Conservation (phyloP, 2,329 filamentous ascomycete genomes). For the Ophiognomonia clavigignenti-juglandacearum region DNA sequence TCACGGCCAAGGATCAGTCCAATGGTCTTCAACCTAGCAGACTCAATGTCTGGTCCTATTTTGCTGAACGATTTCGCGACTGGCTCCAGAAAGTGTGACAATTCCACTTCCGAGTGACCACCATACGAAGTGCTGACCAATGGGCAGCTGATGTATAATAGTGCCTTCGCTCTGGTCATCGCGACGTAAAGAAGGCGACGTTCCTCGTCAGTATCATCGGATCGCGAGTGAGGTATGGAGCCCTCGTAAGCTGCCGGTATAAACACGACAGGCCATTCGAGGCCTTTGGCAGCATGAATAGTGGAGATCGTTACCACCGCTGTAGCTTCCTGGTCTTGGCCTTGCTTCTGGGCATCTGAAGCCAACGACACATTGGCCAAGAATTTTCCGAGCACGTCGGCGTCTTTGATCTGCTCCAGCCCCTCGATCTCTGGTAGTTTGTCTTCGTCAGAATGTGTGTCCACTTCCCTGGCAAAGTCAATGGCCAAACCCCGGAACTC, state of each 20-base stretch:
- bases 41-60: conserved; percentile 66
- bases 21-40: conserved; percentile 57
- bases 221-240: conserved; percentile 81
- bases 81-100: conserved; percentile 69
- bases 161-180: conserved; percentile 86
- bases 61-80: conserved; percentile 46
- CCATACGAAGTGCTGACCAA: conserved; percentile 57
- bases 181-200: conserved; percentile 87
- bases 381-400: conserved; percentile 65
- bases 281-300: conserved; percentile 90
- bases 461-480: conserved; percentile 56
- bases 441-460: conserved; percentile 48
- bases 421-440: conserved; percentile 64
- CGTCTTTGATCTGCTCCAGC: conserved; percentile 62
- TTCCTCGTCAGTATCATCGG: conserved; percentile 85
- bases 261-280: conserved; percentile 96
- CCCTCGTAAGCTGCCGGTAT: conserved; percentile 86
- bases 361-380: conserved; percentile 88
- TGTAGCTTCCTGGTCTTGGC: conserved; percentile 49
- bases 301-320: conserved; percentile 84
- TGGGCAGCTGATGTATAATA: conserved; percentile 83
- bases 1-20: conserved; percentile 65
- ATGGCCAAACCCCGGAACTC: conserved; percentile 78
- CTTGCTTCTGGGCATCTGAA: conserved; percentile 66
- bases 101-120: conserved; percentile 49